Percentiles rank a stretch among this genome's conserved stretches.
These are phyloP conservation scores for Botrytis cinerea DNA, from an alignment of 2,329 filamentous ascomycete species.

Conservation along the genomic window DNA sequence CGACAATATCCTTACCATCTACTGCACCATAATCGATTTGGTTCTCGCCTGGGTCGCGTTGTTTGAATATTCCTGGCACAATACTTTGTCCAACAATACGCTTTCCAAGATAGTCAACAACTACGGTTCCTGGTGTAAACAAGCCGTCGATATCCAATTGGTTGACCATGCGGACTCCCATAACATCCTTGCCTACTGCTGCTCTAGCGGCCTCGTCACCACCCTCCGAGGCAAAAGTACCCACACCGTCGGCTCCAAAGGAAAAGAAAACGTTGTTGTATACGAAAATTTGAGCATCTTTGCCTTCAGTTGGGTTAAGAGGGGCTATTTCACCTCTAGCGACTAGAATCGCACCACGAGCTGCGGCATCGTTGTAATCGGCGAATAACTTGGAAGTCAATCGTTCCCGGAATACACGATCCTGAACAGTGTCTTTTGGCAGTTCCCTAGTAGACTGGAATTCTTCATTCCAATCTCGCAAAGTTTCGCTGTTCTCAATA, in stretches of 20 bases:
- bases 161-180: constrained; percentile 92
- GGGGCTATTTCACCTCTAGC: constrained; percentile 90
- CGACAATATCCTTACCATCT: constrained; percentile 93
- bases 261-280: constrained; percentile 99
- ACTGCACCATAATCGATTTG: constrained; percentile 99
- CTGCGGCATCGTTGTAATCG: constrained; percentile 95
- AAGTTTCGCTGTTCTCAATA: constrained; percentile 88
- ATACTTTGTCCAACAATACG: constrained; percentile 97
- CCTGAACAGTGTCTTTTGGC: constrained; percentile 89
- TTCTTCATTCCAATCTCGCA: constrained; percentile 98
- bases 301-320: constrained; percentile 88
- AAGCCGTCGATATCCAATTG: constrained; percentile 93
- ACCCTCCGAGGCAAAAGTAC: constrained; percentile 94
- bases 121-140: constrained; percentile 93
- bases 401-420: constrained; percentile 92
- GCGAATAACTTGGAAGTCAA: constrained; percentile 95
- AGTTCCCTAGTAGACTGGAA: constrained; percentile 96
- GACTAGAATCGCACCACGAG: constrained; percentile 87
- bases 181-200: constrained; percentile 94
- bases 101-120: constrained; percentile 96
- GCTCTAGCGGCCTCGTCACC: constrained; percentile 95
- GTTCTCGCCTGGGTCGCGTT: constrained; percentile 94
- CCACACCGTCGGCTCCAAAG: constrained; percentile 94
- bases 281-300: constrained; percentile 96
- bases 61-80: constrained; percentile 98